These are phyloP conservation scores for Kwoniella mangroviensis DNA, from an alignment of 768 basidiomycete genomes.

Conservation along the genomic window DNA sequence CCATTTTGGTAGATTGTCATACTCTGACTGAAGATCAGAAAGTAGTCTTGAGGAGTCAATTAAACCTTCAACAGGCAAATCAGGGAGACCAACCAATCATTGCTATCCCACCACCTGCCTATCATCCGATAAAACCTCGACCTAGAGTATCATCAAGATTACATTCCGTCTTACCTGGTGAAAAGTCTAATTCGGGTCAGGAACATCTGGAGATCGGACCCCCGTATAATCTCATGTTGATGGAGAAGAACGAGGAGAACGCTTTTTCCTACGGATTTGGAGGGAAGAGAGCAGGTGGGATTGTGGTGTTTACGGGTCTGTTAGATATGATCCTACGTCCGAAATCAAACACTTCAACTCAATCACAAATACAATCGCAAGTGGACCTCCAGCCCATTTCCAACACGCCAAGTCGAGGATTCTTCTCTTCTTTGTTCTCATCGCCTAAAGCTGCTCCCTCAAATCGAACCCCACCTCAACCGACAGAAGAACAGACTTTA, in stretches of 20 bases:
- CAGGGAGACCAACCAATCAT: not conserved
- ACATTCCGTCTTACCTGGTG: slow-evolving; percentile 58
- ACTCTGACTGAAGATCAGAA: not conserved
- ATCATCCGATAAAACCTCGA: slow-evolving; percentile 80
- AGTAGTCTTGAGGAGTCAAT: not conserved
- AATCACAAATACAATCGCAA: slow-evolving; percentile 20
- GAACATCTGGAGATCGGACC: slow-evolving; percentile 66
- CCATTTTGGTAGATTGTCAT: slow-evolving; percentile 65
- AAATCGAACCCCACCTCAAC: slow-evolving; percentile 60
- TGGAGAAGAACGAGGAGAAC: slow-evolving; percentile 83
- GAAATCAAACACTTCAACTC: slow-evolving; percentile 35
- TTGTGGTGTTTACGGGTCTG: slow-evolving; percentile 94
- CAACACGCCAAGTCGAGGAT: slow-evolving; percentile 49
- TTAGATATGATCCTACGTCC: slow-evolving; percentile 75
- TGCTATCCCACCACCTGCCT: slow-evolving; percentile 67
- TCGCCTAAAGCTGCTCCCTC: slow-evolving; percentile 9
- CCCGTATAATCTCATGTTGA: slow-evolving; percentile 86
- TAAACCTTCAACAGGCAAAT: not conserved
- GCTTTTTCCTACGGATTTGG: slow-evolving; percentile 93
- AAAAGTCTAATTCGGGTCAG: slow-evolving; percentile 37
- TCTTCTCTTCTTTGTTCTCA: slow-evolving; percentile 61
- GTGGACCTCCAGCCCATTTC: slow-evolving; percentile 11
- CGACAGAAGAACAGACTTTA: slow-evolving; percentile 79
- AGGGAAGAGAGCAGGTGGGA: slow-evolving; percentile 85
- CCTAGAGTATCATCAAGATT: slow-evolving; percentile 77